Conservation (phyloP, 805 yeast genomes). For the Candida lessepsii region DNA sequence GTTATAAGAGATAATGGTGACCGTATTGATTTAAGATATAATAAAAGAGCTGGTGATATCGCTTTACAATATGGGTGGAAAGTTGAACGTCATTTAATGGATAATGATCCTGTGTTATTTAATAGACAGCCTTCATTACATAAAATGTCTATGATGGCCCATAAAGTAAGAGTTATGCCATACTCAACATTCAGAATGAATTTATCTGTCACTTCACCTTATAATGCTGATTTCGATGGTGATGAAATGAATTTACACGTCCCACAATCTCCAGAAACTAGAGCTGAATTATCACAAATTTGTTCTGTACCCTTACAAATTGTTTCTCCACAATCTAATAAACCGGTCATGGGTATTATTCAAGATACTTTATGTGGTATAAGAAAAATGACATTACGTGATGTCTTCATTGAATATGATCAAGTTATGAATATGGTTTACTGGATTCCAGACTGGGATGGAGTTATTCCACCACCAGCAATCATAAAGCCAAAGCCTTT, state of each 20-base stretch:
- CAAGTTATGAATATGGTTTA: slow-evolving; percentile 95
- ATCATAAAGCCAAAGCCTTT: slow-evolving; percentile 90
- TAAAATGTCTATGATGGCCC: slow-evolving; percentile 99
- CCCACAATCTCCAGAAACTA: slow-evolving; percentile 96
- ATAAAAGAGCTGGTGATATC: slow-evolving; percentile 97
- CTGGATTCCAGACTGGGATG: slow-evolving; percentile 99
- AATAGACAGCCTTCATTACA: slow-evolving; percentile 99
- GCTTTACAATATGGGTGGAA: slow-evolving; percentile 99
- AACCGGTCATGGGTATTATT: slow-evolving; percentile 99
- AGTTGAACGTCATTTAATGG: slow-evolving; percentile 97
- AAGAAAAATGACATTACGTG: slow-evolving; percentile 92
- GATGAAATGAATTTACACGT: slow-evolving; percentile 99
- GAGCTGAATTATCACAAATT: slow-evolving; percentile 92
- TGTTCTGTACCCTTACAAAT: slow-evolving; percentile 98
- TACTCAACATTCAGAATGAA: slow-evolving; percentile 96
- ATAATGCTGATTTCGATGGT: slow-evolving; percentile 99
- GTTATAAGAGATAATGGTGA: slow-evolving; percentile 98
- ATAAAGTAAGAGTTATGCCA: slow-evolving; percentile 97
- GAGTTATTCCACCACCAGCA: slow-evolving; percentile 94
- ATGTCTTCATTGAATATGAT: slow-evolving; percentile 81
- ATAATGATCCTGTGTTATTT: slow-evolving; percentile 94
- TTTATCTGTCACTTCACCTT: slow-evolving; percentile 97
- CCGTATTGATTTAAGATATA: slow-evolving; percentile 94
- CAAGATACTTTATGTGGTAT: slow-evolving; percentile 98
- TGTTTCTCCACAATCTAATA: slow-evolving; percentile 97